Evolutionary conservation across 176 grass and related monocot genomes (phyloP), one percentile per base, ranked within the genome.

Genomic region (Triticum turgidum): DNA sequence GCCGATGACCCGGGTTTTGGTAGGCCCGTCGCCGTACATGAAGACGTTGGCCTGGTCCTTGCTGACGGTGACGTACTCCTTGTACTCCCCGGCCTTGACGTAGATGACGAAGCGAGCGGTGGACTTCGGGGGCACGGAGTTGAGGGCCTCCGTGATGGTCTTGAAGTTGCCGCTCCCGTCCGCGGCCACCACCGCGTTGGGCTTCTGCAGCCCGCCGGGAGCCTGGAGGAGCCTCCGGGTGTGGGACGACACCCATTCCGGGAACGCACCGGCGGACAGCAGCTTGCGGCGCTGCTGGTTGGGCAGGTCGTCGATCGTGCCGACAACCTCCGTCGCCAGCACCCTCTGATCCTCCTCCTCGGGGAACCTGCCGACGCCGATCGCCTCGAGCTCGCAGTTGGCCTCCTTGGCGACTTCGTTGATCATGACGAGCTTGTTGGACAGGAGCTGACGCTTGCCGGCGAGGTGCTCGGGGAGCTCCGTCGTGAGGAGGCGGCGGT

Each of bases 91-190:
- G 30, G 90, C 87, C 94, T 98, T 98, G 15, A 98, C 94, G 80
- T 94, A 94, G 88, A 98, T 98, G 79, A 91, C 90, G 81, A 88
- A 96, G 27, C 97, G 89, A 1, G 79, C 82, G 2, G 61, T 14
- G 33, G 56, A 69, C 3, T 25, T 34, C 85, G 90, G 91, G 30
- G 97, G 94, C 18, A 81, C 63, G 29, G 92, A 65, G 47, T 83
- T 73, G 32, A 99, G 13, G 79, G 97, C 94, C 44, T 87, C 91
- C 61, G 47, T 92, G 80, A 99, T 99, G 84, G 86, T 94, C 80
- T 94, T 99, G 76, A 94, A 99, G 82, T 84, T 21, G 20, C 97
- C 94, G 63, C 94, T 99, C 37, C 96, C 96, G 81, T 98, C 96
- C 86, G 79, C 76, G 15, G 96, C 96, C 18, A 98, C 91, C 49